These are phyloP conservation scores for Sphaerulina populicola DNA, from an alignment of 2,329 filamentous ascomycete species.

Conservation along the genomic window DNA sequence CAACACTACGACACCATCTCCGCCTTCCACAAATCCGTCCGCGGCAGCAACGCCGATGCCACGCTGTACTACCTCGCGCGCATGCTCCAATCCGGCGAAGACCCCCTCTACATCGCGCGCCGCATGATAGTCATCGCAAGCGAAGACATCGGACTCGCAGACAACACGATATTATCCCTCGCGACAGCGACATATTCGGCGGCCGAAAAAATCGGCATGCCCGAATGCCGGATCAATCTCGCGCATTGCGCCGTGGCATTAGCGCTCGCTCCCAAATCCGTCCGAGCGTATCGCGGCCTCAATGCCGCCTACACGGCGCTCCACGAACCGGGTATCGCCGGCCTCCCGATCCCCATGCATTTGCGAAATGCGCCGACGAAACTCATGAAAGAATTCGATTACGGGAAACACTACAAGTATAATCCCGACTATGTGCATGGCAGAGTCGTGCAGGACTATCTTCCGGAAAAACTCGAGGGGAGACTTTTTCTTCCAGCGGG, in stretches of 20 bases:
- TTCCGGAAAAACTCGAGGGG: constrained; percentile 68
- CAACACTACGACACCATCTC: constrained; percentile 98
- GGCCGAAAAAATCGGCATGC: constrained; percentile 87
- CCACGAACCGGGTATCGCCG: constrained; percentile 72
- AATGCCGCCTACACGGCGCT: constrained; percentile 73
- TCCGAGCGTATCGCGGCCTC: constrained; percentile 71
- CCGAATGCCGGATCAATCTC: constrained; percentile 85
- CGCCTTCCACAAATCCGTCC: constrained; percentile 91
- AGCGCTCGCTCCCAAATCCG: constrained; percentile 74
- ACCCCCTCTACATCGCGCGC: constrained; percentile 83
- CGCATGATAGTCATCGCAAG: constrained; percentile 91
- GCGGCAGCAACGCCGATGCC: constrained; percentile 78
- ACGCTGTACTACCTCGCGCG: constrained; percentile 88
- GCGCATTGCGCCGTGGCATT: constrained; percentile 81
- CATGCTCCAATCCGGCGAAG: constrained; percentile 92
- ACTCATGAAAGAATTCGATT: constrained; percentile 87
- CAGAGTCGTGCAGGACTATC: constrained; percentile 74
- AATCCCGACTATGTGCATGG: constrained; percentile 84
- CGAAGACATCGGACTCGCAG: constrained; percentile 86
- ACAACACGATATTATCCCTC: constrained; percentile 72
- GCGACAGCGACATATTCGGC: constrained; percentile 81
- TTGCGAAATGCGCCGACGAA: constrained; percentile 85
- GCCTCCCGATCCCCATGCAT: constrained; percentile 75
- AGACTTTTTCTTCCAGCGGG: constrained; percentile 68
- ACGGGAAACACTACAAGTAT: constrained; percentile 90